These are phyloP conservation scores for Tylopilus sp. DNA, from an alignment of 1,284 basidiomycete species.

Conservation along the genomic window DNA sequence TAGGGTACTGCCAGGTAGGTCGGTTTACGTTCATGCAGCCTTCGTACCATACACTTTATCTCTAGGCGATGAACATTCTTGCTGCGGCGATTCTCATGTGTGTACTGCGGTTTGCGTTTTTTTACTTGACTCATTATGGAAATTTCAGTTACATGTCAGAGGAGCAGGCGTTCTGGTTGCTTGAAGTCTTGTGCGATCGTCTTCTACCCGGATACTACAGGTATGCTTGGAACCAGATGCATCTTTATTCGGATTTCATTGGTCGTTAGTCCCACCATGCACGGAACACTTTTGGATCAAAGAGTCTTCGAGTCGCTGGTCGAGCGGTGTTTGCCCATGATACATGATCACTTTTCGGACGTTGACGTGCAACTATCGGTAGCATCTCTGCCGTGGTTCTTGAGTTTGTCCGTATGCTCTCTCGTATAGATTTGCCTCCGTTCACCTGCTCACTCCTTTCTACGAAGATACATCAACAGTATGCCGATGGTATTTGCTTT, in stretches of 20 bases:
- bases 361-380: constrained; percentile 97
- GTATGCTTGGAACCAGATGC: constrained; percentile 42
- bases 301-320: constrained; percentile 98
- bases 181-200: constrained; percentile 92
- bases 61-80: constrained; percentile 89
- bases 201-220: constrained; percentile 97
- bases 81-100: constrained; percentile 88
- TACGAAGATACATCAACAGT: constrained; percentile 85
- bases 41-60: constrained; percentile 17
- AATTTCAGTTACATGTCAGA: constrained; percentile 91
- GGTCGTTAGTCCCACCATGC: constrained; percentile 83
- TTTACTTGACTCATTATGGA: constrained; percentile 14
- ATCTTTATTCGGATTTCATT: constrained; percentile 3
- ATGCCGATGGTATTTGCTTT: constrained; percentile 99
- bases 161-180: constrained; percentile 97
- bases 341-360: constrained; percentile 87
- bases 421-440: background rate
- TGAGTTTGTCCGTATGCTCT: constrained; percentile 65
- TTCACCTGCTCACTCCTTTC: constrained; percentile 5
- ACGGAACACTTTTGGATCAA: constrained; percentile 95
- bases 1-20: constrained; percentile 77
- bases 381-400: constrained; percentile 96
- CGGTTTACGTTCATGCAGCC: background rate
- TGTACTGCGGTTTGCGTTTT: constrained; percentile 24
- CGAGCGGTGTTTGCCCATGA: constrained; percentile 81